Percentiles rank a stretch among this genome's conserved stretches.
Conservation (phyloP, 306 rosid species). For the Ormosia semicastrata region DNA sequence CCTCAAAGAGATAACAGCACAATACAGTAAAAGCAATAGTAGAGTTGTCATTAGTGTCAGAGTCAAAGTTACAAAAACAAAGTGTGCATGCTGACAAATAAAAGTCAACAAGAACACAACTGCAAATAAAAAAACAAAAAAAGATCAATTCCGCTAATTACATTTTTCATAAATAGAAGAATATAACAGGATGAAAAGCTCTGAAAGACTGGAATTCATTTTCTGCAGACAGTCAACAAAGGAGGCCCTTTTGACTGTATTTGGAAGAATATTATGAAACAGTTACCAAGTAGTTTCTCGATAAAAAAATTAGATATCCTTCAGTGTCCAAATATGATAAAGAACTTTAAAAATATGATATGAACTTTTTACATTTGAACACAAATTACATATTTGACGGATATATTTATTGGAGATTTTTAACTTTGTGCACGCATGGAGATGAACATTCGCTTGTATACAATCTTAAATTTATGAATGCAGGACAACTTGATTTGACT, state of each 20-base stretch:
- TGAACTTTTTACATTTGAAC: neutral
- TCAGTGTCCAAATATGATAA: neutral
- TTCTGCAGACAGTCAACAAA: neutral
- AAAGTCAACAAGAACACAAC: neutral
- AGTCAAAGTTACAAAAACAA: neutral
- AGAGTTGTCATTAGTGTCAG: neutral
- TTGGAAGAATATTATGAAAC: neutral
- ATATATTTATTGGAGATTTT: neutral
- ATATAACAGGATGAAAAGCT: neutral
- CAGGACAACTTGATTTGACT: neutral
- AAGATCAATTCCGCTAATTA: neutral
- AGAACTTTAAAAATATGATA: neutral
- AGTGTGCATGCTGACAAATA: neutral
- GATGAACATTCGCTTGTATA: neutral
- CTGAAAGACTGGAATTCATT: neutral
- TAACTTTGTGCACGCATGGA: neutral
- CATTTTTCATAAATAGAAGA: neutral
- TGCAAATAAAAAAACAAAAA: neutral
- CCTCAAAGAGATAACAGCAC: neutral
- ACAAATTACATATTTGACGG: neutral
- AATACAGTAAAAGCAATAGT: slow-evolving; percentile 14
- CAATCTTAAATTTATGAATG: slow-evolving; percentile 14
- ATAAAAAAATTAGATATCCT: neutral
- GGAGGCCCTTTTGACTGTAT: neutral
- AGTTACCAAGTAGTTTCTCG: neutral